Evolutionary conservation across 805 yeast species (phyloP).

Genomic region (Yamadazyma laniorum): DNA sequence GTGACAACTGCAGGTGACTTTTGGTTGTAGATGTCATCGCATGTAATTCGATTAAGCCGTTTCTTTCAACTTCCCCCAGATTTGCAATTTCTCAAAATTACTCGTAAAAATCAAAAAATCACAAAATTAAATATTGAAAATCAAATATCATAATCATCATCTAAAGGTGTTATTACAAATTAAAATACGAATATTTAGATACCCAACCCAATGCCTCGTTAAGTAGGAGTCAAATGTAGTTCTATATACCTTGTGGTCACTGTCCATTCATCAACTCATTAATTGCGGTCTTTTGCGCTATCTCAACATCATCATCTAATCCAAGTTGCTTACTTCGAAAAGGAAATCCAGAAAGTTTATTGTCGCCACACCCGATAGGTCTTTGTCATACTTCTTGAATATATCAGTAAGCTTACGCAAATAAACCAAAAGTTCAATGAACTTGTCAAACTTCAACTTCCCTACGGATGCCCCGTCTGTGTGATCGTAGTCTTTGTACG

Average conservation of each 20-base stretch:
- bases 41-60: too few relatives aligned
- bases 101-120: too few relatives aligned
- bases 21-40: too few relatives aligned
- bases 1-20: too few relatives aligned
- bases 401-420: constrained; percentile 73
- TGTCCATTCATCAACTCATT: not conserved
- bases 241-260: not conserved
- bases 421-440: constrained; percentile 78
- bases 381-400: constrained; percentile 73
- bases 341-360: constrained; percentile 66
- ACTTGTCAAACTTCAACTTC: constrained; percentile 69
- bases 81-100: too few relatives aligned
- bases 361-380: constrained; percentile 70
- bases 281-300: not conserved
- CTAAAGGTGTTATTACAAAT: too few relatives aligned
- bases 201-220: too few relatives aligned
- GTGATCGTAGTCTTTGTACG: constrained; percentile 34
- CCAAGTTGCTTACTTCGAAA: constrained; percentile 46
- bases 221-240: too few relatives aligned
- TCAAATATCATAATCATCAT: too few relatives aligned
- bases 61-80: too few relatives aligned
- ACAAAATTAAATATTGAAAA: too few relatives aligned
- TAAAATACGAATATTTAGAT: too few relatives aligned
- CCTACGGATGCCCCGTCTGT: constrained; percentile 29
- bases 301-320: constrained; percentile 10